Base-by-base conservation (phyloP, 805 yeast species). In the Komagataella phaffii region DNA sequence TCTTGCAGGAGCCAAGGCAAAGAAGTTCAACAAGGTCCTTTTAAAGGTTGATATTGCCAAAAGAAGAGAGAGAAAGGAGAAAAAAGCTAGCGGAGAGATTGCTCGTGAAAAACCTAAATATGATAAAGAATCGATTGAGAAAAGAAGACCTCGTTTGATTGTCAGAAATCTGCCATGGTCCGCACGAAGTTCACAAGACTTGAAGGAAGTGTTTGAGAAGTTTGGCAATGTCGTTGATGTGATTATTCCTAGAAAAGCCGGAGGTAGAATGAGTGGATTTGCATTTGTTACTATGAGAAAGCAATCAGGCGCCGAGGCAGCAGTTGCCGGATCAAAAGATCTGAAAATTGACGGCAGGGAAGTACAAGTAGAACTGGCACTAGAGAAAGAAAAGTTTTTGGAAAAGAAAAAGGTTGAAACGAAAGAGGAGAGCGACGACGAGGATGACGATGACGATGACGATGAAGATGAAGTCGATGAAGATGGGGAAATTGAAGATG, bases 141-240 rank as follows among this genome's bases (percentile, higher is more conserved):
- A 84, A 62, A 83, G 96, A 65, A 79, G 84, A 57, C 90, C 98
- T 2, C 80, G 96, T 58, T 71, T 93, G 53, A 89, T 93, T 58
- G 74, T 93, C 44, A 77, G 99, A 62, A 93, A 93, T 64, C 76
- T 93, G 66, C 99, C 99, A 10, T 93, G 99, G 99, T 83, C 96
- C 14, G 82, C 93, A 48, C 80, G 91, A 62, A 81, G 83, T 54
- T 83, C 95, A 3, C 79, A 79, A 3, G 80, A 78, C 52, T 72
- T 93, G 60, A 81, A 77, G 61, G 81, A 81, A 58, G 61, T 81
- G 6, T 93, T 93, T 62, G 68, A 75, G 53, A 80, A 80, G 60
- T 93, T 71, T 63, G 99, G 99, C 50, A 83, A 85, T 24, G 96
- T 93, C 43, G 80, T 79, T 23, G 96, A 89, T 61, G 95, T 91